phyloP scores from a whole-genome alignment of 176 grass and related monocot species.

The Microstegium vimineum region DNA sequence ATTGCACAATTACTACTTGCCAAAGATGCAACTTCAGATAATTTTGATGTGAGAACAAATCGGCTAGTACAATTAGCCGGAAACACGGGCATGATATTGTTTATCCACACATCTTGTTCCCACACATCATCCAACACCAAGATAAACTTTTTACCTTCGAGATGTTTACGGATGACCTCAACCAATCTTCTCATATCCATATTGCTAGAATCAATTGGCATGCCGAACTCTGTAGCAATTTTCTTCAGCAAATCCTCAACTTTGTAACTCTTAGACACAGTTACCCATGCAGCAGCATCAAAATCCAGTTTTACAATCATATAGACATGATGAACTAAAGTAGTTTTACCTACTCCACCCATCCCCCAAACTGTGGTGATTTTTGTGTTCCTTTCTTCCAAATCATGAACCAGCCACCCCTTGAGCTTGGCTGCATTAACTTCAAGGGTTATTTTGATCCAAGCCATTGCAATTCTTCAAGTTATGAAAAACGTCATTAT shows the following conservation, averaged over 20 bases:
- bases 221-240: not conserved
- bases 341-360: not conserved
- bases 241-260: not conserved
- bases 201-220: not conserved
- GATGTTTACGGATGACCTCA: not conserved
- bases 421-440: not conserved
- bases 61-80: not conserved
- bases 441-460: too few species aligned
- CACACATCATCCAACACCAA: not conserved
- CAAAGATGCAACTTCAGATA: not conserved
- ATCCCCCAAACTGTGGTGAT: constrained; percentile 6
- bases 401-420: not conserved
- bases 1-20: not conserved
- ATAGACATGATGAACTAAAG: not conserved
- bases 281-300: not conserved
- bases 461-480: too few species aligned
- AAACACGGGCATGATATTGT: not conserved
- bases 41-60: not conserved
- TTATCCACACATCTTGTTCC: not conserved
- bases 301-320: not conserved
- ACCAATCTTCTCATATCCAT: not conserved
- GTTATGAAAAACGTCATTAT: too few species aligned
- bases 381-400: not conserved
- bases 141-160: not conserved
- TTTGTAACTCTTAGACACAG: not conserved